Evolutionary conservation across 352 stramenopile genomes (phyloP).

Genomic region (Phytophthora crassamura): DNA sequence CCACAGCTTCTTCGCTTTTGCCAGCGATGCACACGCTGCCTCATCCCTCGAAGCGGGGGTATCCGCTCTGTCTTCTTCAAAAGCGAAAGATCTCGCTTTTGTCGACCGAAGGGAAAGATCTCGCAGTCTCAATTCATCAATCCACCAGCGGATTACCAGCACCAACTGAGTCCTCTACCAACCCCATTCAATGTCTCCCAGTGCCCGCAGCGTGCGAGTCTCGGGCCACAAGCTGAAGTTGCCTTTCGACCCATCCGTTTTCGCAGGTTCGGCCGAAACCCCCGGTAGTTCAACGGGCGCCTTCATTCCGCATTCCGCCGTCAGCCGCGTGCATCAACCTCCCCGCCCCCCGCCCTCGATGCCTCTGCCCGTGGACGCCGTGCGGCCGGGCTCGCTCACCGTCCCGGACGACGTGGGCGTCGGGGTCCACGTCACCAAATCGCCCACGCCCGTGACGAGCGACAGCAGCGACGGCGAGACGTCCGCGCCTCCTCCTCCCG

Average conservation of each 20-base stretch:
- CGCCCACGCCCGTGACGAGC: slow-evolving; percentile 30
- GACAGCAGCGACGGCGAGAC: slow-evolving; percentile 37
- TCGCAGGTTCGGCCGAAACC: slow-evolving; percentile 31
- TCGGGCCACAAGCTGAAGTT: no score
- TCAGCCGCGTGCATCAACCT: background rate
- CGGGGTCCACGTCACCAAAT: slow-evolving; percentile 32
- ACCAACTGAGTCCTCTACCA: no score
- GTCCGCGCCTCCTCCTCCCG: slow-evolving; percentile 12
- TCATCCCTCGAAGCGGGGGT: no score
- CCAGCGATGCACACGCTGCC: no score
- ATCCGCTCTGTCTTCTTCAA: no score
- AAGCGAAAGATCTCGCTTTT: no score
- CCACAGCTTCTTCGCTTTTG: no score
- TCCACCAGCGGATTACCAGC: no score
- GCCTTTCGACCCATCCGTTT: background rate
- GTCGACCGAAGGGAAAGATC: no score
- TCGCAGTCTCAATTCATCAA: no score
- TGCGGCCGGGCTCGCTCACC: slow-evolving; percentile 32
- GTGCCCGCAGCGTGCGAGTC: no score
- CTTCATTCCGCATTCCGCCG: slow-evolving; percentile 26
- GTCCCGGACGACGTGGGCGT: slow-evolving; percentile 12
- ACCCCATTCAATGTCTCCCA: no score
- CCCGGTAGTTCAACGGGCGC: slow-evolving; percentile 9
- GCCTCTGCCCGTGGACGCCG: slow-evolving; percentile 33
- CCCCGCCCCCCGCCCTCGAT: slow-evolving; percentile 18